Percentiles rank a stretch among this genome's conserved stretches.
Conservation (phyloP, 2,329 filamentous ascomycete species). For the Aspergillus novoparasiticus region DNA sequence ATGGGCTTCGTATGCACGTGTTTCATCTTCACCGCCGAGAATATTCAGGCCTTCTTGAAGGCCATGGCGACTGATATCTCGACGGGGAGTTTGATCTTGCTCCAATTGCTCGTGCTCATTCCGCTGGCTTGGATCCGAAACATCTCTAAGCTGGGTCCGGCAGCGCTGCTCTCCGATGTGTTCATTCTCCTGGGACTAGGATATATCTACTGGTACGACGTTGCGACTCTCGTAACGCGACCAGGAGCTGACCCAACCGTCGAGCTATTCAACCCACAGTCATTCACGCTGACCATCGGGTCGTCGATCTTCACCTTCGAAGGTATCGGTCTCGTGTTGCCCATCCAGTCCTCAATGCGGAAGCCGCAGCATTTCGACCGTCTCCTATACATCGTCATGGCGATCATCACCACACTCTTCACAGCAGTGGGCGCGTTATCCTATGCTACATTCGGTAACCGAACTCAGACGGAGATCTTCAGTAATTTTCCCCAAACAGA, state of each 20-base stretch:
- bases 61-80: constrained; percentile 61
- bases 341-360: constrained; percentile 94
- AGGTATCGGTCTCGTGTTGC: constrained; percentile 92
- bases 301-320: constrained; percentile 98
- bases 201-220: constrained; percentile 92
- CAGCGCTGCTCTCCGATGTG: constrained; percentile 84
- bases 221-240: constrained; percentile 74
- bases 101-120: constrained; percentile 92
- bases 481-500: constrained; percentile 92
- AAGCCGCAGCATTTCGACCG: constrained; percentile 83
- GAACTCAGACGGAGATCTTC: constrained; percentile 92
- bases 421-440: constrained; percentile 85
- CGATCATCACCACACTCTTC: constrained; percentile 89
- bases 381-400: constrained; percentile 85
- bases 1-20: constrained; percentile 78
- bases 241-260: constrained; percentile 78
- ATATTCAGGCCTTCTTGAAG: constrained; percentile 66
- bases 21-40: constrained; percentile 76
- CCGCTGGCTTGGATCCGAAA: constrained; percentile 89
- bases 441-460: constrained; percentile 89
- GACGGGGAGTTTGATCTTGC: constrained; percentile 62
- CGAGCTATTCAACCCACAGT: constrained; percentile 79
- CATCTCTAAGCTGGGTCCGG: constrained; percentile 92
- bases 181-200: constrained; percentile 90
- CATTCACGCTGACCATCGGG: constrained; percentile 95